Evolutionary conservation across 83 land plant genomes (phyloP).

Genomic region (Diphasiastrum complanatum): DNA sequence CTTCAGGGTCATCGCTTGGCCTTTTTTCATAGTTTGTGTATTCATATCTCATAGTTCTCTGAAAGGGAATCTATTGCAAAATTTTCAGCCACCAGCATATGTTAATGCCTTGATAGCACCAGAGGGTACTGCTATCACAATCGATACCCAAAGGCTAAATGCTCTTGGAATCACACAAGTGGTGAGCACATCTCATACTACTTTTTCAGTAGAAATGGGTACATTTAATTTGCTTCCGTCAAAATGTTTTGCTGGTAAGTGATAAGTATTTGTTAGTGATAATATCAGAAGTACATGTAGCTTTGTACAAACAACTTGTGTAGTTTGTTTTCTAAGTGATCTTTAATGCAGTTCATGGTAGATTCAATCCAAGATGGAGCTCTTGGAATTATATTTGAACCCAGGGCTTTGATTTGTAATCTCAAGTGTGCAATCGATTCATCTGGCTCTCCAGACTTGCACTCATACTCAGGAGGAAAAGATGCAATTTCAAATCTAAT

Average conservation of each 20-base stretch:
- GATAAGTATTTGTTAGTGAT: not conserved
- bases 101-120: conserved; percentile 78
- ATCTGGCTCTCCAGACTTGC: too few relatives aligned
- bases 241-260: not conserved
- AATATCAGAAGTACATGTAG: not conserved
- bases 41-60: not conserved
- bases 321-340: not conserved
- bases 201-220: not conserved
- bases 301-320: not conserved
- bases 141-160: conserved; percentile 51
- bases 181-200: conserved; percentile 58
- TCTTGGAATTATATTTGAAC: conserved; percentile 30
- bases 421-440: conserved; percentile 18
- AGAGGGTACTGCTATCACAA: conserved; percentile 51
- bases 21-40: conserved; percentile 4
- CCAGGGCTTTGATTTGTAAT: conserved; percentile 31
- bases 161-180: conserved; percentile 57
- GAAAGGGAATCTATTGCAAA: too few relatives aligned
- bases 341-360: conserved; percentile 24
- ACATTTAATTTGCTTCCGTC: not conserved
- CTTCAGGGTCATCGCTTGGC: too few relatives aligned
- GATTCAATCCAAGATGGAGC: conserved; percentile 22
- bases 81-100: conserved; percentile 72
- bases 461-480: too few relatives aligned
- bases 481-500: too few relatives aligned